These are phyloP conservation scores for Rhizopogon rudus DNA, from an alignment of 768 basidiomycete species.

Conservation along the genomic window DNA sequence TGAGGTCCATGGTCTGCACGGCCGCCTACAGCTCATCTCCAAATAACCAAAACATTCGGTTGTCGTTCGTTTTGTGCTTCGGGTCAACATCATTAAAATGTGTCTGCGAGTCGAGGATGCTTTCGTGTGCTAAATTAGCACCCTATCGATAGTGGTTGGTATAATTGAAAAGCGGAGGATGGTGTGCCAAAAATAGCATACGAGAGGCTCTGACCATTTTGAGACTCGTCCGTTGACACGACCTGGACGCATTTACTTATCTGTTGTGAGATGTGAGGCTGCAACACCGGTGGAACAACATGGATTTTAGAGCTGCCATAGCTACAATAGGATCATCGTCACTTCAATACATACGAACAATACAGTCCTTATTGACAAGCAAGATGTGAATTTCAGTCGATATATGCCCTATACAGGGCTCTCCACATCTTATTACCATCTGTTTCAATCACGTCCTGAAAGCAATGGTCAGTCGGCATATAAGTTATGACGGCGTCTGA, in stretches of 20 bases:
- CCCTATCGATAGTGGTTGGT: background rate
- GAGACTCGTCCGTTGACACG: too few species aligned
- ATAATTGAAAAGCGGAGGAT: background rate
- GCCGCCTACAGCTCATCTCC: background rate
- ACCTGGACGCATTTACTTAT: background rate
- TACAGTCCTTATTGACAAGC: background rate
- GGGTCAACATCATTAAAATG: too few species aligned
- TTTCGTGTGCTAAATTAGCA: background rate
- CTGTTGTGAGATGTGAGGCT: background rate
- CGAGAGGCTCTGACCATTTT: too few species aligned
- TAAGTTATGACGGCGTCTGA: background rate
- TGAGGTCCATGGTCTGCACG: too few species aligned
- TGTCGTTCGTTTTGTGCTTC: too few species aligned
- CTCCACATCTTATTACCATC: conserved; percentile 54
- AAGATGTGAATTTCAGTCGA: conserved; percentile 7
- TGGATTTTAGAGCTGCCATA: background rate
- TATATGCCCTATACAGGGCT: conserved; percentile 32
- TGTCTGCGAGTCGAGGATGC: too few species aligned
- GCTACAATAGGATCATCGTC: background rate
- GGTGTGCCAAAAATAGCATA: background rate
- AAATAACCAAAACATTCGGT: too few species aligned
- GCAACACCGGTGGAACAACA: background rate
- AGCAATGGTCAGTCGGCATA: conserved; percentile 1
- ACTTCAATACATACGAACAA: background rate
- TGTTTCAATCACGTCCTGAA: conserved; percentile 57